These are phyloP conservation scores for Apophysomyces sp. DNA, from an alignment of 371 early-diverging fungal species.

Conservation along the genomic window DNA sequence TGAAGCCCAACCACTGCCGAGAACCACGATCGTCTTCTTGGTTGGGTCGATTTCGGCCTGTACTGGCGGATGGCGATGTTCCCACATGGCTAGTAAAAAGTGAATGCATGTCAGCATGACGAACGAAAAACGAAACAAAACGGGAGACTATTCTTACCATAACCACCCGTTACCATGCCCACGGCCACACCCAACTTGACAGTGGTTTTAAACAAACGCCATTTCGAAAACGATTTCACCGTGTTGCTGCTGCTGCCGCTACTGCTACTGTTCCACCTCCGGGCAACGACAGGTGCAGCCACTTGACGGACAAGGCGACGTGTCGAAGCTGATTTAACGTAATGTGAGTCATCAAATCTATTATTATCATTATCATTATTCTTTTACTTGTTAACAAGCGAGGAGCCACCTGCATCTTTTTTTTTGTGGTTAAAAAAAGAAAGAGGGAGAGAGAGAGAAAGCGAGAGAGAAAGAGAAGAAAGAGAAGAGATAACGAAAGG, in stretches of 20 bases:
- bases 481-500: no score
- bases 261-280: neutral
- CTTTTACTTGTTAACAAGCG: neutral
- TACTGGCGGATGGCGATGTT: slow-evolving; percentile 61
- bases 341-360: neutral
- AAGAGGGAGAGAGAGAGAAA: neutral
- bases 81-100: slow-evolving; percentile 41
- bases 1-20: slow-evolving; percentile 91
- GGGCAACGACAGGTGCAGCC: neutral
- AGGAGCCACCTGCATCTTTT: neutral
- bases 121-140: neutral
- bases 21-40: slow-evolving; percentile 79
- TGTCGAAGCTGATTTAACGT: neutral
- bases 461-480: neutral
- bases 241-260: neutral
- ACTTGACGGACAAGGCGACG: neutral
- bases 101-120: neutral
- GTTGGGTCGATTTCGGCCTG: slow-evolving; percentile 72
- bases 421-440: neutral
- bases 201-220: slow-evolving; percentile 30
- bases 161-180: slow-evolving; percentile 30
- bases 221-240: slow-evolving; percentile 19
- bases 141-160: slow-evolving; percentile 31
- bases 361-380: neutral
- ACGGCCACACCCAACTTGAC: slow-evolving; percentile 36